Percentiles rank a stretch among this genome's conserved stretches.
These are phyloP conservation scores for Plantago elongata DNA, from an alignment of 257 asterid species.

Conservation along the genomic window DNA sequence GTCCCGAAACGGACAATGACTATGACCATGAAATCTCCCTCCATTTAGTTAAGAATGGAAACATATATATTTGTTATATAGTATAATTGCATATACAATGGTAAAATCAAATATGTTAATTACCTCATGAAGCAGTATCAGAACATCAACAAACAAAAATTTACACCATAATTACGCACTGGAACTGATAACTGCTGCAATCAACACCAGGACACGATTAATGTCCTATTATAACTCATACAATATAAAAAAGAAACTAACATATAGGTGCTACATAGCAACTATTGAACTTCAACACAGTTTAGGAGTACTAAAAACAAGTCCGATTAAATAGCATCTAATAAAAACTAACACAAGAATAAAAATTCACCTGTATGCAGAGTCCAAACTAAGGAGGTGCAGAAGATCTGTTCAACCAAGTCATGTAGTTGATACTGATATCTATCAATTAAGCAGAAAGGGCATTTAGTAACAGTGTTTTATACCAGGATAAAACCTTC, in stretches of 20 bases:
- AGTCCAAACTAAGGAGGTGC: conserved; percentile 54
- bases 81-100: background rate
- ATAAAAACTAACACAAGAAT: conserved; percentile 22
- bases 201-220: conserved; percentile 14
- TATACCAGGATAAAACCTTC: conserved; percentile 20
- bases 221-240: conserved; percentile 18
- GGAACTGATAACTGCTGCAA: conserved; percentile 15
- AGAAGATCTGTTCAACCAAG: conserved; percentile 74
- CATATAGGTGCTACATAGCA: conserved; percentile 18
- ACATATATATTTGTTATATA: background rate
- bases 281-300: too few species aligned
- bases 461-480: conserved; percentile 42
- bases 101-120: background rate
- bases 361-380: conserved; percentile 57
- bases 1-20: background rate
- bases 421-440: conserved; percentile 65
- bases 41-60: background rate
- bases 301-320: conserved; percentile 8
- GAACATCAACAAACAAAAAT: conserved; percentile 17
- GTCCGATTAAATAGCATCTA: conserved; percentile 14
- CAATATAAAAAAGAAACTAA: conserved; percentile 20
- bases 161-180: conserved; percentile 20
- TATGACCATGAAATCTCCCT: background rate
- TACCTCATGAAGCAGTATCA: conserved; percentile 17
- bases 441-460: conserved; percentile 80